Conservation (phyloP, 306 rosid species). For the Vigna nakashimae region DNA sequence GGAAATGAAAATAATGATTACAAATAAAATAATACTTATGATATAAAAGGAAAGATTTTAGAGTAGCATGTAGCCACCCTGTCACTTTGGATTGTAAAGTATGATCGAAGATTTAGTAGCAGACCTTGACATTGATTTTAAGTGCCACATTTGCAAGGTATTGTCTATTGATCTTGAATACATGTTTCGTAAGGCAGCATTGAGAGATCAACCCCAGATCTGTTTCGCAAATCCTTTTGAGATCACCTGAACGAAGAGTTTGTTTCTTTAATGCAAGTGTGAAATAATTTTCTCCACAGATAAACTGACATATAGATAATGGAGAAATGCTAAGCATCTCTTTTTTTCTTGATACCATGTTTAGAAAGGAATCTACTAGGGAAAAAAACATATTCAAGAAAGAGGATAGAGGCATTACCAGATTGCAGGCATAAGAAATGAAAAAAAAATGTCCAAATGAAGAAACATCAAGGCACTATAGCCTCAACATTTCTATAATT, state of each 20-base stretch:
- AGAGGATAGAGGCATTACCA: constrained; percentile 4
- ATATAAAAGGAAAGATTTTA: neutral
- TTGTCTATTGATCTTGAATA: constrained; percentile 64
- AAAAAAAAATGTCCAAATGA: neutral
- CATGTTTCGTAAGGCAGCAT: constrained; percentile 77
- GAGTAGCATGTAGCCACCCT: constrained; percentile 21
- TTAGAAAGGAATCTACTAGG: neutral
- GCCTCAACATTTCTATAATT: constrained; percentile 15
- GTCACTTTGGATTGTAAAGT: constrained; percentile 14
- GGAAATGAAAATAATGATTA: constrained; percentile 2
- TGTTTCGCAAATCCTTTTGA: constrained; percentile 77
- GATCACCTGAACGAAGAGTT: constrained; percentile 60
- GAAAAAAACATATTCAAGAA: neutral
- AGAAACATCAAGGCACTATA: constrained; percentile 26
- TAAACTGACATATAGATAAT: constrained; percentile 3
- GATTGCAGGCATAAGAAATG: neutral
- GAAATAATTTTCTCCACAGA: constrained; percentile 15
- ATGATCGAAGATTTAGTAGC: neutral
- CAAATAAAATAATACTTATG: neutral
- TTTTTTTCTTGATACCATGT: neutral
- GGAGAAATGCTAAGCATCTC: neutral
- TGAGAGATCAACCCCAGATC: constrained; percentile 77
- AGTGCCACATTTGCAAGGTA: constrained; percentile 69
- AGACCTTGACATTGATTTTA: constrained; percentile 71
- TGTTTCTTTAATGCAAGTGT: constrained; percentile 25